Evolutionary conservation across 202 grass and related monocot genomes (phyloP).

Genomic region (Setaria italica): DNA sequence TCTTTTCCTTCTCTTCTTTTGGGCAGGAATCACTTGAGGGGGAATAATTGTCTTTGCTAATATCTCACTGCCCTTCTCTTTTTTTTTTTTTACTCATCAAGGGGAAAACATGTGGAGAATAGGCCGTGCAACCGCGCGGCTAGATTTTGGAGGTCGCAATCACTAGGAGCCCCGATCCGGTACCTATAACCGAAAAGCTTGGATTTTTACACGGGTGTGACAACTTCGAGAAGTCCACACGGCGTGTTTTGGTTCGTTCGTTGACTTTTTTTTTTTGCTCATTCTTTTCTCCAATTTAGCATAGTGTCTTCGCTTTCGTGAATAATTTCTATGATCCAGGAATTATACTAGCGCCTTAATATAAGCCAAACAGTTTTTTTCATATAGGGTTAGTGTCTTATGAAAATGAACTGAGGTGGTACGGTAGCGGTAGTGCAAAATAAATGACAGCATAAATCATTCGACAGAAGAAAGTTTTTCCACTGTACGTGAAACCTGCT

Average conservation of each 20-base stretch:
- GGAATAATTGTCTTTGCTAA: conserved; percentile 36
- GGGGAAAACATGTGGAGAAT: not conserved
- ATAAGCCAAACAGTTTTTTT: not conserved
- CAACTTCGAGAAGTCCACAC: not conserved
- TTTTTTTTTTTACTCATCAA: no score
- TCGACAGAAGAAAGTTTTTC: no score
- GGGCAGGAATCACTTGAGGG: conserved; percentile 26
- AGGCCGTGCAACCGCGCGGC: no score
- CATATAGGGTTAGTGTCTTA: not conserved
- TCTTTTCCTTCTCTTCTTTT: conserved; percentile 9
- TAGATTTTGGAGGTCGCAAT: not conserved
- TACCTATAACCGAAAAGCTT: not conserved
- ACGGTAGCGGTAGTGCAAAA: no score
- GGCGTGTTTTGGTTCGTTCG: not conserved
- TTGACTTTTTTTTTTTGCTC: not conserved
- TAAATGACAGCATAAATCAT: no score
- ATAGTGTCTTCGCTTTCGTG: not conserved
- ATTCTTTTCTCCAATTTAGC: not conserved
- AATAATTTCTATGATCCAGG: not conserved
- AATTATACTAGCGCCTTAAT: not conserved
- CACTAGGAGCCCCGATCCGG: not conserved
- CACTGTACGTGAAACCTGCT: no score
- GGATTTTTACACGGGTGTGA: not conserved
- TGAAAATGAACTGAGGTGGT: no score
- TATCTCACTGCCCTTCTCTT: not conserved